phyloP scores from a whole-genome alignment of 116 monocot genomes.

The Dioscorea cayenensis region DNA sequence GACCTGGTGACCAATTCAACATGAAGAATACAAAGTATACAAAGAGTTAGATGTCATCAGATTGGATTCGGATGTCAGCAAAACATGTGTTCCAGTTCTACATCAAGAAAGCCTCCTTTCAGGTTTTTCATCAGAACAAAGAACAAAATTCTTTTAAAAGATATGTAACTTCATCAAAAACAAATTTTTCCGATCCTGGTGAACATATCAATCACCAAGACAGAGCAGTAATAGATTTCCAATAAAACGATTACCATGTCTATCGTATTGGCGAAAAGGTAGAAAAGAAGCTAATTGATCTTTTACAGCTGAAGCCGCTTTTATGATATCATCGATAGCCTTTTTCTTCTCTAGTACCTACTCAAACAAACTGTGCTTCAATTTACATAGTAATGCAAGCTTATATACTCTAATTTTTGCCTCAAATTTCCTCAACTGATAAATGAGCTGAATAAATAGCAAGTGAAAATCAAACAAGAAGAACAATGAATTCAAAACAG shows the following conservation, averaged over 20 bases:
- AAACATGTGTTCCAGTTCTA: no score
- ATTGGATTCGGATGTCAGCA: no score
- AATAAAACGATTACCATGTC: slow-evolving; percentile 50
- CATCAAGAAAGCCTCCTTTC: no score
- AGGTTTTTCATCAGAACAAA: no score
- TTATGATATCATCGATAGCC: slow-evolving; percentile 64
- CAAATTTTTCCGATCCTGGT: not conserved
- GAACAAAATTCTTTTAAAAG: not conserved
- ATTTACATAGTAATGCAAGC: no score
- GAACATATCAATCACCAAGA: not conserved
- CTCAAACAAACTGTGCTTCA: not conserved
- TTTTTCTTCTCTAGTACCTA: slow-evolving; percentile 79
- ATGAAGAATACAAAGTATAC: not conserved
- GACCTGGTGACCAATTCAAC: slow-evolving; percentile 30
- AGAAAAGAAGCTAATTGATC: slow-evolving; percentile 64
- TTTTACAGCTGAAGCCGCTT: slow-evolving; percentile 51
- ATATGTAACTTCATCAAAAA: not conserved
- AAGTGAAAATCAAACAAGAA: no score
- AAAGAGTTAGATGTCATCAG: no score
- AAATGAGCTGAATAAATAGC: not conserved
- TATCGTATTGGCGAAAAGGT: slow-evolving; percentile 52
- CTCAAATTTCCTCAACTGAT: not conserved
- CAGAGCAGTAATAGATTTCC: not conserved
- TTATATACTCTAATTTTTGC: no score
- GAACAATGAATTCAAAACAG: no score